Base-by-base conservation (phyloP, 2,329 filamentous ascomycete species). In the Pseudogymnoascus sp. region DNA sequence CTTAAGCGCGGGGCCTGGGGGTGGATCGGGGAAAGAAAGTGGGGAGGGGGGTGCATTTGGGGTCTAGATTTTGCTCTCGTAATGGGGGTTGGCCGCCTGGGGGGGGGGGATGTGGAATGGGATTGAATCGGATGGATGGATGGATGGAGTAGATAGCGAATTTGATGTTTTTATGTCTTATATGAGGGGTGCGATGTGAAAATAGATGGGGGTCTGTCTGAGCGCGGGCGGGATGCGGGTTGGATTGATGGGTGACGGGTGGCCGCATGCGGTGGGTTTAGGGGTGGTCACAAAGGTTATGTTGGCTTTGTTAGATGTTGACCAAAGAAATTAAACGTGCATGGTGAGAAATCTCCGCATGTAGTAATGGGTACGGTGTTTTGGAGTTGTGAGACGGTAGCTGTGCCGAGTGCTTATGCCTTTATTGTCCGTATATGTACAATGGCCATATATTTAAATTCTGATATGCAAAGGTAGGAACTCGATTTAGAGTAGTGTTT, bases 1-100 rank as follows among this genome's bases (percentile, higher is more conserved):
- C 90, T 68, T 74, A 64, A 47, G 14, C 1, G 3, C 10, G 18
- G 40, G 39, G 8, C 3, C 2, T 42, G 39, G 39, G n/a, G 39
- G 10, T 31, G 29, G 29, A 31, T 12, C n/a, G n/a, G 34, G 10
- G 8, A 45, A 26, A 26, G 42, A 47, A 47, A 21, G 21, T 2
- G 3, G 39, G 16, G 7, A 8, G 39, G 21, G 42, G 40, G 16
- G 7, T 39, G 37, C 14, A 39, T 21, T 18, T 4, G 45, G 23
- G 45, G 7, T 29, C 14, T 54, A 54, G 14, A 54, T 54, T 54
- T 54, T 54, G 16, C 3, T 18, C n/a, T 16, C 6, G 21, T 47
- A 47, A 47, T 47, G 6, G 42, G 42, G 12, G 42, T 1, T n/a
- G 47, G n/a, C 42, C n/a, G 40, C 40, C 26, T 54, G 21, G 21